Evolutionary conservation across 2,329 filamentous ascomycete species (phyloP).

Genomic region (Penicillium sp.): DNA sequence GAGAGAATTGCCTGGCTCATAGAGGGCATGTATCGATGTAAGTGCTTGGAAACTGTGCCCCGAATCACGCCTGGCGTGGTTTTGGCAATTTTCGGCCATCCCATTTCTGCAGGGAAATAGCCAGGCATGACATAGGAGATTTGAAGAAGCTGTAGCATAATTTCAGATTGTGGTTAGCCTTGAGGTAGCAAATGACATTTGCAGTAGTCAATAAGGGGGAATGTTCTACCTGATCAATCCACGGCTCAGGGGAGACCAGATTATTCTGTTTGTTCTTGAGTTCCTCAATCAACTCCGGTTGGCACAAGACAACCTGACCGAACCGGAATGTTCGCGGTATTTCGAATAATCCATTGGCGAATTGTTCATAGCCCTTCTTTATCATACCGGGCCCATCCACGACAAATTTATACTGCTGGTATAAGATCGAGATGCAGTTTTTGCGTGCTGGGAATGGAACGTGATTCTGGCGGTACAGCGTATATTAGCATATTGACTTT

Average conservation of each 20-base stretch:
- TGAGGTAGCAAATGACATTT: not conserved
- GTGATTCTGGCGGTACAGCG: not conserved
- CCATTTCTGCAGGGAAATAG: slow-evolving; percentile 18
- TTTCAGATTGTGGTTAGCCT: not conserved
- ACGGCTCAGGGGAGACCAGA: slow-evolving; percentile 22
- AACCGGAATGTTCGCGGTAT: slow-evolving; percentile 25
- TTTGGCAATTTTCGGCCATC: slow-evolving; percentile 27
- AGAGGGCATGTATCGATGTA: slow-evolving; percentile 20
- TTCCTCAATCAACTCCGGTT: slow-evolving; percentile 21
- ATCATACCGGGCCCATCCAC: slow-evolving; percentile 20
- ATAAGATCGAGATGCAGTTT: slow-evolving; percentile 12
- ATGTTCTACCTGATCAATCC: slow-evolving; percentile 23
- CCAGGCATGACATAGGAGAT: slow-evolving; percentile 42
- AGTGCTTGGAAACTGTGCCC: slow-evolving; percentile 18
- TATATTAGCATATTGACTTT: not conserved
- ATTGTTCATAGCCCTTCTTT: slow-evolving; percentile 16
- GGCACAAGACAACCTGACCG: slow-evolving; percentile 22
- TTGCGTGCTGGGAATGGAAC: slow-evolving; percentile 12
- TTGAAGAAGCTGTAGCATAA: slow-evolving; percentile 15
- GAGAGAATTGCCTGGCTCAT: slow-evolving; percentile 20
- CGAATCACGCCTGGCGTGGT: slow-evolving; percentile 24
- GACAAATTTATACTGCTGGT: slow-evolving; percentile 22
- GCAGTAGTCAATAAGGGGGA: not conserved
- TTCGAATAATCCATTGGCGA: slow-evolving; percentile 19
- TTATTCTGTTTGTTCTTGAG: slow-evolving; percentile 15